Percentiles rank a stretch among this genome's conserved stretches.
phyloP scores from a whole-genome alignment of 768 basidiomycete species.

The Exidia glandulosa region DNA sequence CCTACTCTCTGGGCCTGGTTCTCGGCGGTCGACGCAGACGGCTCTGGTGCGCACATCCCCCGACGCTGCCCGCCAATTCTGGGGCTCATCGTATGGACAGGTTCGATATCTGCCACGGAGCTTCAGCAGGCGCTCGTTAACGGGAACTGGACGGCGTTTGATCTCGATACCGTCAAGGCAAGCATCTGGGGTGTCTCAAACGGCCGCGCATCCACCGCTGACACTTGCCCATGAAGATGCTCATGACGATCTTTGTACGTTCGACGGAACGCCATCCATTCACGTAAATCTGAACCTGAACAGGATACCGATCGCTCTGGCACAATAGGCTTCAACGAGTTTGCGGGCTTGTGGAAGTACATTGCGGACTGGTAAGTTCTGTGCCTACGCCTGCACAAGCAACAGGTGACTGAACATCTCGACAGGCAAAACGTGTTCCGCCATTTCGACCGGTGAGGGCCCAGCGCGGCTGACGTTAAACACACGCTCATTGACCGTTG shows the following conservation, averaged over 20 bases:
- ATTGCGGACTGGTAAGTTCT: constrained; percentile 51
- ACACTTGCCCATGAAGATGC: constrained; percentile 43
- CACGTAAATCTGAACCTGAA: background rate
- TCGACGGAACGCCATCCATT: background rate
- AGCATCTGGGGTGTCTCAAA: constrained; percentile 7
- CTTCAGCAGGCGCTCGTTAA: constrained; percentile 69
- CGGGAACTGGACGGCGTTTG: constrained; percentile 79
- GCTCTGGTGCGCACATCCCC: constrained; percentile 25
- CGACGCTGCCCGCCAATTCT: background rate
- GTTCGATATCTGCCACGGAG: constrained; percentile 32
- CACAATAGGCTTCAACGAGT: constrained; percentile 71
- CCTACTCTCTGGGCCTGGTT: constrained; percentile 58
- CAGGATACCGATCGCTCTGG: constrained; percentile 74
- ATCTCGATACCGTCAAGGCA: constrained; percentile 58
- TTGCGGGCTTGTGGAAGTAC: constrained; percentile 75
- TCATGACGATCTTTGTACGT: constrained; percentile 75
- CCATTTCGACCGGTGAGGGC: constrained; percentile 48
- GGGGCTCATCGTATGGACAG: background rate
- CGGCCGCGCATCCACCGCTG: background rate
- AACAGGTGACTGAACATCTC: background rate
- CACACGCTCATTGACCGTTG: background rate
- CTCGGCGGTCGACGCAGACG: constrained; percentile 43
- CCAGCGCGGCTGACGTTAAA: constrained; percentile 28
- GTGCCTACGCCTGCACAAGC: background rate
- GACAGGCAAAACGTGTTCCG: constrained; percentile 64